phyloP scores from a whole-genome alignment of 306 rosid genomes.

The Cucumis melo region DNA sequence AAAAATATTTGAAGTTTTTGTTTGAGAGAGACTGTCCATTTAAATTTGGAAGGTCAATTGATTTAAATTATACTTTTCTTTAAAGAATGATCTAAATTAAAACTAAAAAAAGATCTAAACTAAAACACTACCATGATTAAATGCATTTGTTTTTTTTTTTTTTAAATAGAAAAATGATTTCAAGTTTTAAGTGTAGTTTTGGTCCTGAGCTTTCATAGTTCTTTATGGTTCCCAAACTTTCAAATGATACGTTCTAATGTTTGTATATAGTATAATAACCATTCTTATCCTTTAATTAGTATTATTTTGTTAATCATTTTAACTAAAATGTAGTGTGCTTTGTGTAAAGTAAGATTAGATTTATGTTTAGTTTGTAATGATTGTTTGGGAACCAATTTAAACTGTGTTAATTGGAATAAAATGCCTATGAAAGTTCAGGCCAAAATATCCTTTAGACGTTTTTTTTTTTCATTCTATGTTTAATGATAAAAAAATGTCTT shows the following conservation, averaged over 20 bases:
- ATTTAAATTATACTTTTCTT: neutral
- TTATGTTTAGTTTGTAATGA: neutral
- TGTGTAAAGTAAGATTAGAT: neutral
- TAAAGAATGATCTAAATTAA: neutral
- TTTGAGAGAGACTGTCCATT: neutral
- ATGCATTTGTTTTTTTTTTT: neutral
- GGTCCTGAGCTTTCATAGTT: neutral
- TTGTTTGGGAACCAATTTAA: neutral
- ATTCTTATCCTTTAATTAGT: neutral
- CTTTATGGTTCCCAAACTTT: neutral
- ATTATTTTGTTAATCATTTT: neutral
- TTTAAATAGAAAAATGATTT: neutral
- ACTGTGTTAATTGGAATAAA: neutral
- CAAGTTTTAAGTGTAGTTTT: neutral
- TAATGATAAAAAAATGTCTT: neutral
- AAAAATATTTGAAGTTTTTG: neutral
- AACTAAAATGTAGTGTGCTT: neutral
- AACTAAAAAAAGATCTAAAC: neutral
- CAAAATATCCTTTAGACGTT: neutral
- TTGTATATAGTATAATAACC: neutral
- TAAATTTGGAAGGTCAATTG: neutral
- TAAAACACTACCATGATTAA: too few species aligned
- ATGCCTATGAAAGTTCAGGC: neutral
- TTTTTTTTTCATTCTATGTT: neutral
- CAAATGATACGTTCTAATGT: neutral